A percentile compares a stretch with the other conserved stretches of the same genome.
phyloP scores from a whole-genome alignment of 208 protist genomes.

The Acanthamoeba divionensis region DNA sequence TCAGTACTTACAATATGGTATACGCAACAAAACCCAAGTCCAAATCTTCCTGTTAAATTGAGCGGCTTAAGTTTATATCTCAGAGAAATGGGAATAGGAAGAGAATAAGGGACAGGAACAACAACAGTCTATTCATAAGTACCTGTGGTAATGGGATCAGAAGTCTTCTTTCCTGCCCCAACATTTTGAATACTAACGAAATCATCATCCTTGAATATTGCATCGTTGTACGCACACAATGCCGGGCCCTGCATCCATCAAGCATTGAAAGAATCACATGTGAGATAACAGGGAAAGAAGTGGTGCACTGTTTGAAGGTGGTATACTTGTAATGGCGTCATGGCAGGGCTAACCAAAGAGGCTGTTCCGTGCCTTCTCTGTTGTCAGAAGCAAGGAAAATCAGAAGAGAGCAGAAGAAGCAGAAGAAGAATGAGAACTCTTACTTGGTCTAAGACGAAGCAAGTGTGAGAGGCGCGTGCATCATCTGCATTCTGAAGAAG shows the following conservation, averaged over 20 bases:
- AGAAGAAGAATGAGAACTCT: not conserved
- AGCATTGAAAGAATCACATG: not conserved
- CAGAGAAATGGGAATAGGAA: not conserved
- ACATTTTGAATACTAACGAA: constrained; percentile 45
- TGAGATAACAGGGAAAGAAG: not conserved
- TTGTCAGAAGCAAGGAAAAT: not conserved
- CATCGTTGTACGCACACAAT: constrained; percentile 26
- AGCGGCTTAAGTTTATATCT: not conserved
- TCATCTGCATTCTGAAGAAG: constrained; percentile 44
- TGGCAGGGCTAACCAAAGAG: not conserved
- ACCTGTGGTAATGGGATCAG: not conserved
- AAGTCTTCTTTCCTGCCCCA: not conserved
- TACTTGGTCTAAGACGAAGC: not conserved
- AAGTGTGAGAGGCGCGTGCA: not conserved
- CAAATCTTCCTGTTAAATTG: not conserved
- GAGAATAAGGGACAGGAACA: no score
- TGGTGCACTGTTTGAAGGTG: not conserved
- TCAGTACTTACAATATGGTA: not conserved
- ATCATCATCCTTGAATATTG: not conserved
- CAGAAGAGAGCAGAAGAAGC: not conserved
- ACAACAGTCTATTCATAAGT: no score
- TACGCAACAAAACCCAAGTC: constrained; percentile 29
- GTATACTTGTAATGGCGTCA: not conserved
- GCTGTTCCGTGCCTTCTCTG: not conserved
- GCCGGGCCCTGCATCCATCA: not conserved